Evolutionary conservation across 1,139 yeast genomes (phyloP).

Genomic region (Candida dubliniensis): DNA sequence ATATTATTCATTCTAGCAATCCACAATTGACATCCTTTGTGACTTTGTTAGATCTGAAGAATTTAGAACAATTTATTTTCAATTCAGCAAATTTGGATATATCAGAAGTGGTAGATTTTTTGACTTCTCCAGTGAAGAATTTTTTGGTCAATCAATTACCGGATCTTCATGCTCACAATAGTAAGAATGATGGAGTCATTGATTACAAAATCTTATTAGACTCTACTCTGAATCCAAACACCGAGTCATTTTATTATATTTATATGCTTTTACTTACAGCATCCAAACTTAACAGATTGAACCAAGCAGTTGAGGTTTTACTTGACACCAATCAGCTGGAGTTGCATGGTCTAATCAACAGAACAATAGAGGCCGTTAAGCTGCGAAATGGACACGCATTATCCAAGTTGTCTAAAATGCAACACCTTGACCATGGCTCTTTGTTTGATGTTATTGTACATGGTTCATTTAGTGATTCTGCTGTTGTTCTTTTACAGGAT

Average conservation of each 20-base stretch:
- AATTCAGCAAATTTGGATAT: conserved; percentile 61
- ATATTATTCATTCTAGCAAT: conserved; percentile 26
- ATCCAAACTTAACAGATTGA: conserved; percentile 61
- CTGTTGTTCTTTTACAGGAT: conserved; percentile 63
- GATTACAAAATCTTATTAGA: conserved; percentile 34
- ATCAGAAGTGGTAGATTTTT: conserved; percentile 47
- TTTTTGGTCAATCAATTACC: conserved; percentile 36
- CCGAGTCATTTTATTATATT: conserved; percentile 58
- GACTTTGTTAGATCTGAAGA: conserved; percentile 41
- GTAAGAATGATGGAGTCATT: conserved; percentile 21
- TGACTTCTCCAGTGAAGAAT: conserved; percentile 45
- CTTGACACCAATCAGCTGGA: conserved; percentile 45
- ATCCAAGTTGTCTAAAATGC: conserved; percentile 34
- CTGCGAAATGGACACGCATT: conserved; percentile 38
- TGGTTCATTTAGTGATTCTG: conserved; percentile 43
- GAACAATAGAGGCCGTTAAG: conserved; percentile 65
- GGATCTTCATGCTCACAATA: conserved; percentile 26
- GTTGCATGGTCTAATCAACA: conserved; percentile 51
- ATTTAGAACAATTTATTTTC: conserved; percentile 55
- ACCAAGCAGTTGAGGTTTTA: conserved; percentile 58
- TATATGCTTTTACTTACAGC: conserved; percentile 58
- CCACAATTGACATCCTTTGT: conserved; percentile 40
- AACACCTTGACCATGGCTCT: conserved; percentile 26
- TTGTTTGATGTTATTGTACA: conserved; percentile 26
- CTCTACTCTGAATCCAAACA: conserved; percentile 26